Percentiles rank a stretch among this genome's conserved stretches.
These are phyloP conservation scores for Nicotiana rustica DNA, from an alignment of 305 asterid species.

Conservation along the genomic window DNA sequence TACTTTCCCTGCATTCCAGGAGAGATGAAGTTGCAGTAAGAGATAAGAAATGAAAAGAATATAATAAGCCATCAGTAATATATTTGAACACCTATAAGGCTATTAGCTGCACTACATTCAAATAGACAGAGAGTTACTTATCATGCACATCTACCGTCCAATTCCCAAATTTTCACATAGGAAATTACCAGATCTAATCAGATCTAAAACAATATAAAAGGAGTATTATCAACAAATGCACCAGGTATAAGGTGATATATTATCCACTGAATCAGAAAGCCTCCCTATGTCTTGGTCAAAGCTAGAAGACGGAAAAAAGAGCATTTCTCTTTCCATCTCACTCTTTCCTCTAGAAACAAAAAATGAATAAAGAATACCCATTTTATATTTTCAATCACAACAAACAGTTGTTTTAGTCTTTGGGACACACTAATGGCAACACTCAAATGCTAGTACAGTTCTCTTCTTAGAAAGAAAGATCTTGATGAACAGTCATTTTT, in stretches of 20 bases:
- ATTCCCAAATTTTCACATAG: not conserved
- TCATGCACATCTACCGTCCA: not conserved
- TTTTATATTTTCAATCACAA: constrained; percentile 9
- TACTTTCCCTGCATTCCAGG: constrained; percentile 77
- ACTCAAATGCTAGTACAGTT: constrained; percentile 17
- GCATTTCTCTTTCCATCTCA: not conserved
- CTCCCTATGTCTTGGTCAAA: not conserved
- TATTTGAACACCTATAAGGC: not conserved
- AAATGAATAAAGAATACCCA: not conserved
- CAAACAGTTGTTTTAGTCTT: not conserved
- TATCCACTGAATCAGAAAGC: constrained; percentile 1
- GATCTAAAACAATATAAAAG: not conserved
- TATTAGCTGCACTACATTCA: not conserved
- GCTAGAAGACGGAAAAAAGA: not conserved
- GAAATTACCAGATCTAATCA: not conserved
- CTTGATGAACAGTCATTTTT: constrained; percentile 10
- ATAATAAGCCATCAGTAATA: not conserved
- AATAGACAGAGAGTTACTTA: not conserved
- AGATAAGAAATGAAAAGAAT: constrained; percentile 17
- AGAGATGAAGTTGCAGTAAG: constrained; percentile 28
- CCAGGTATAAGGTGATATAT: not conserved
- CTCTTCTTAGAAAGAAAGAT: not conserved
- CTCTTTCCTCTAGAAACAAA: not conserved
- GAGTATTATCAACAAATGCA: constrained; percentile 5
- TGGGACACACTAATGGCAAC: not conserved